phyloP scores from a whole-genome alignment of 148 eudicot species.

The Camellia japonica region DNA sequence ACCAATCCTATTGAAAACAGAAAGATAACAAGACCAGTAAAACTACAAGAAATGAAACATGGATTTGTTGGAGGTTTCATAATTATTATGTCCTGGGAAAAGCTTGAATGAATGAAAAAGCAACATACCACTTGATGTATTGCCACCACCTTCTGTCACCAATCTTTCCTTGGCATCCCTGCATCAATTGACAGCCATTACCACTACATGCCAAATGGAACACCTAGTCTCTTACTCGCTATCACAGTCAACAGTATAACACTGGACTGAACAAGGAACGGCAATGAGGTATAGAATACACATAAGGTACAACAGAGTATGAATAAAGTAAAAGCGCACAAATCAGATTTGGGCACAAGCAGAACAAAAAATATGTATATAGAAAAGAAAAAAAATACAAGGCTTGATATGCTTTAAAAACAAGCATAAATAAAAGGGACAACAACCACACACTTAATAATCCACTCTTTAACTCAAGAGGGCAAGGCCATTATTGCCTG shows the following conservation, averaged over 20 bases:
- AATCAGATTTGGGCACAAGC: too few relatives aligned
- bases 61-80: neutral
- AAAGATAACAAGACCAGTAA: constrained; percentile 7
- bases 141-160: constrained; percentile 40
- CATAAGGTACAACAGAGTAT: neutral
- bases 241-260: neutral
- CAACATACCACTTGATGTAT: constrained; percentile 52
- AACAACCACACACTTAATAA: neutral
- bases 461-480: neutral
- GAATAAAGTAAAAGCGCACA: neutral
- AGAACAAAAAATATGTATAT: too few relatives aligned
- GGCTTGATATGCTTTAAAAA: neutral
- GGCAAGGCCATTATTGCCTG: neutral
- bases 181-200: constrained; percentile 9
- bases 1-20: constrained; percentile 52
- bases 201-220: constrained; percentile 9
- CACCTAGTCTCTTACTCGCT: neutral
- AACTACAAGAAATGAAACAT: constrained; percentile 11
- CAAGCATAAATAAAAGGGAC: neutral
- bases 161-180: constrained; percentile 67
- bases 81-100: neutral
- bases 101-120: neutral
- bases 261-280: neutral
- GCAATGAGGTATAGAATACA: neutral
- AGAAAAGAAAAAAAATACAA: neutral